phyloP scores from a whole-genome alignment of 805 yeast species.

The Yarrowia sp. region DNA sequence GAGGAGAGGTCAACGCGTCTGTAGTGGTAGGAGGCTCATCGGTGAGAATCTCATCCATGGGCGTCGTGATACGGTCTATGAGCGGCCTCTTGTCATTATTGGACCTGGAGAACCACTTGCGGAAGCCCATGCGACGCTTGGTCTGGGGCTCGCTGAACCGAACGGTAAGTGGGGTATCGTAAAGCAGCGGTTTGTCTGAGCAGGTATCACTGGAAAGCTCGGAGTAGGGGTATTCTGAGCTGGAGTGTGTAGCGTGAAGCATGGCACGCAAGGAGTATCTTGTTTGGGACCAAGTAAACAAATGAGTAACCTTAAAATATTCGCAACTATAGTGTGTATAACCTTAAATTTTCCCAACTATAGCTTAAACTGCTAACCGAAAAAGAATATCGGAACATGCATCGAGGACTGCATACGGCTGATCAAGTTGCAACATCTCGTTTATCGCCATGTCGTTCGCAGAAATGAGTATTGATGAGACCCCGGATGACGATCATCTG shows the following conservation, averaged over 20 bases:
- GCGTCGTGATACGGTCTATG: slow-evolving; percentile 29
- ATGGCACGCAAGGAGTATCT: background rate
- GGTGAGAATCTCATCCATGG: slow-evolving; percentile 27
- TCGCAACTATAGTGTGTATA: too few relatives aligned
- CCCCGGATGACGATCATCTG: slow-evolving; percentile 11
- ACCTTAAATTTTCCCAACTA: too few relatives aligned
- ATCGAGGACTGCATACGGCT: slow-evolving; percentile 11
- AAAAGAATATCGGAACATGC: background rate
- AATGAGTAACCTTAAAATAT: background rate
- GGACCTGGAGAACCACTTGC: slow-evolving; percentile 31
- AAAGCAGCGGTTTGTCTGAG: slow-evolving; percentile 7
- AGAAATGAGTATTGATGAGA: slow-evolving; percentile 28
- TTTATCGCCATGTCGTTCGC: slow-evolving; percentile 17
- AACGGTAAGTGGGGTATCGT: slow-evolving; percentile 14
- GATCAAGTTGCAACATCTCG: slow-evolving; percentile 3
- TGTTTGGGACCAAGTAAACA: background rate
- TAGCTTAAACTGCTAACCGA: background rate
- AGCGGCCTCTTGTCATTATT: slow-evolving; percentile 22
- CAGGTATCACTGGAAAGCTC: slow-evolving; percentile 21
- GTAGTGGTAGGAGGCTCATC: slow-evolving; percentile 21
- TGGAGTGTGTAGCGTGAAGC: slow-evolving; percentile 15
- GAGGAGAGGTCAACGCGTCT: slow-evolving; percentile 15
- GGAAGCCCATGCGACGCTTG: slow-evolving; percentile 20
- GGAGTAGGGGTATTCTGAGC: slow-evolving; percentile 14
- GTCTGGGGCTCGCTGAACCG: slow-evolving; percentile 11